Evolutionary conservation across 352 stramenopile genomes (phyloP).

Genomic region (Pythium utonaiense): DNA sequence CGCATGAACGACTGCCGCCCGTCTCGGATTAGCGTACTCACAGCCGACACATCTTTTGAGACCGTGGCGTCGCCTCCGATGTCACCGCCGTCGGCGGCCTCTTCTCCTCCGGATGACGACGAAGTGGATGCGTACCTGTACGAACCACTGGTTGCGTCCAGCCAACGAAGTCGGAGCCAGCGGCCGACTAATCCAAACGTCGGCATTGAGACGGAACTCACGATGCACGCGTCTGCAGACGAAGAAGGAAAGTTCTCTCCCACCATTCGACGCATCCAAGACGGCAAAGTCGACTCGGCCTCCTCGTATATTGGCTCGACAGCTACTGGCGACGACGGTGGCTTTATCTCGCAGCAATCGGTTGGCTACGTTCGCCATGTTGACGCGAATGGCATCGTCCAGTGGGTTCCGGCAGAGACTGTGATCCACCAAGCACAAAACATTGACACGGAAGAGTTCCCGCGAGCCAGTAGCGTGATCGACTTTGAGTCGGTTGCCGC

Average conservation of each 20-base stretch:
- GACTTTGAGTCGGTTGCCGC: constrained; percentile 76
- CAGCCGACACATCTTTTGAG: constrained; percentile 26
- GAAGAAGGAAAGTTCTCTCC: constrained; percentile 42
- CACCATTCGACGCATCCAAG: constrained; percentile 48
- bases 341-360: constrained; percentile 63
- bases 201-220: constrained; percentile 70
- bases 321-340: constrained; percentile 3
- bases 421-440: constrained; percentile 54
- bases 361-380: constrained; percentile 76
- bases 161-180: constrained; percentile 17
- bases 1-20: constrained; percentile 63
- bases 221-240: constrained; percentile 43
- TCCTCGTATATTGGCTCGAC: constrained; percentile 19
- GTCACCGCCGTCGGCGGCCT: constrained; percentile 8
- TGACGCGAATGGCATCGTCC: constrained; percentile 57
- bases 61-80: constrained; percentile 5
- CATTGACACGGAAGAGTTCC: constrained; percentile 76
- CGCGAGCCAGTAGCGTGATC: constrained; percentile 62
- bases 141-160: constrained; percentile 15
- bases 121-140: constrained; percentile 42
- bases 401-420: constrained; percentile 70
- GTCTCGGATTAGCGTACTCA: constrained; percentile 63
- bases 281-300: constrained; percentile 17
- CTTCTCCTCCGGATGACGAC: constrained; percentile 4
- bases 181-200: constrained; percentile 18